phyloP scores from a whole-genome alignment of 1,139 yeast genomes.

The Yamadazyma sp. region DNA sequence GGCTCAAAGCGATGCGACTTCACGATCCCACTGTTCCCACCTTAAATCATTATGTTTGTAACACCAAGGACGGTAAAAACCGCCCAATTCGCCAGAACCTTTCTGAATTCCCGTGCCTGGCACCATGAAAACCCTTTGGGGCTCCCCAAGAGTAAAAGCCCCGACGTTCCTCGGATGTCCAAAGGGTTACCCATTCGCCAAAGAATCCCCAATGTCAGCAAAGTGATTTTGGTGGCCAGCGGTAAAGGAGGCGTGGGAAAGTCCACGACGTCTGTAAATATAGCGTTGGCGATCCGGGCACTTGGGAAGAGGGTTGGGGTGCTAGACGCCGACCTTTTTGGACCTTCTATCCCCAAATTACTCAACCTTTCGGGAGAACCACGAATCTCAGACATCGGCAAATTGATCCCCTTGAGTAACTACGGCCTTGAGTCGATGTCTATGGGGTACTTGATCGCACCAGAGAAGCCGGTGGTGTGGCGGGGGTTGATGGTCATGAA shows the following conservation, averaged over 20 bases:
- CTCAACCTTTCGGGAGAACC: constrained; percentile 70
- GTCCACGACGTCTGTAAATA: constrained; percentile 60
- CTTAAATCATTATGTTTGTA: too few species aligned
- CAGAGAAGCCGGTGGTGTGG: constrained; percentile 78
- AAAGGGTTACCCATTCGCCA: constrained; percentile 57
- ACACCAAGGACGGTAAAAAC: too few species aligned
- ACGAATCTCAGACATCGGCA: constrained; percentile 52
- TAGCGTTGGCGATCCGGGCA: constrained; percentile 61
- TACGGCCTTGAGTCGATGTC: constrained; percentile 86
- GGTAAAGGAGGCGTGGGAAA: constrained; percentile 80
- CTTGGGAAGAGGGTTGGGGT: constrained; percentile 64
- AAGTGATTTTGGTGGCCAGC: constrained; percentile 69
- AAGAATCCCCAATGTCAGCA: constrained; percentile 58
- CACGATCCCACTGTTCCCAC: too few species aligned
- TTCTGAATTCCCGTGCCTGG: neutral
- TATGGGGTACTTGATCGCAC: constrained; percentile 79
- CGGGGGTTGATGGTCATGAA: constrained; percentile 86
- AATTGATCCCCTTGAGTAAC: constrained; percentile 67
- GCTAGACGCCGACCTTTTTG: constrained; percentile 80
- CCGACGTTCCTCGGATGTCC: constrained; percentile 36
- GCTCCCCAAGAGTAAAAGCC: constrained; percentile 40
- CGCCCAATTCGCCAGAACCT: too few species aligned
- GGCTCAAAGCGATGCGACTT: too few species aligned
- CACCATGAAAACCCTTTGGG: constrained; percentile 46
- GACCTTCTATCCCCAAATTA: constrained; percentile 77